These are phyloP conservation scores for Wickerhamomyces sp. DNA, from an alignment of 1,139 yeast species.

Conservation along the genomic window DNA sequence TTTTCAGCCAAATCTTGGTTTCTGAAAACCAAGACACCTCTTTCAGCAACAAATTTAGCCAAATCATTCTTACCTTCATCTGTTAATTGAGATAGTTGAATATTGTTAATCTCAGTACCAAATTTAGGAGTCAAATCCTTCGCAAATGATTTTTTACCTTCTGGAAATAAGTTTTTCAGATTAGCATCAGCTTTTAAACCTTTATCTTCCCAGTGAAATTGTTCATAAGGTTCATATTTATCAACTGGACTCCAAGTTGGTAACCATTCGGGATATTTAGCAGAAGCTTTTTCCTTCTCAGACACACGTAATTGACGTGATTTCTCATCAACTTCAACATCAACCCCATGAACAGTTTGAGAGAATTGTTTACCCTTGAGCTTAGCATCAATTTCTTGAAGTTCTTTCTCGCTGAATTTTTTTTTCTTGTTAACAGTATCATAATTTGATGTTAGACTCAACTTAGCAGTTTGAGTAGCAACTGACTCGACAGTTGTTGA, in stretches of 20 bases:
- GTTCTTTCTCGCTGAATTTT: background rate
- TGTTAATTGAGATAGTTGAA: constrained; percentile 49
- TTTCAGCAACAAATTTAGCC: constrained; percentile 54
- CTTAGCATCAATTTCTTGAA: background rate
- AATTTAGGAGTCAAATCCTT: constrained; percentile 41
- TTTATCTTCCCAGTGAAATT: constrained; percentile 31
- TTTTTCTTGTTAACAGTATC: constrained; percentile 1
- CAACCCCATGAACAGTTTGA: background rate
- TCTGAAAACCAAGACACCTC: constrained; percentile 62
- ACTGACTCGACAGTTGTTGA: background rate
- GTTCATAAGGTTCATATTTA: constrained; percentile 34
- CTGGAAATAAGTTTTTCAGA: constrained; percentile 22
- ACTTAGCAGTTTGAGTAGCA: background rate
- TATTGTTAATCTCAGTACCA: constrained; percentile 55
- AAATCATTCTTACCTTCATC: constrained; percentile 57
- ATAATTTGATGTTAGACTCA: background rate
- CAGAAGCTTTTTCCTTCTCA: constrained; percentile 1
- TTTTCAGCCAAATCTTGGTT: constrained; percentile 54
- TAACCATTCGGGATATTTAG: constrained; percentile 31
- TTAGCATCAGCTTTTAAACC: constrained; percentile 30
- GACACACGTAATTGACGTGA: background rate
- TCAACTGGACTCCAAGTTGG: constrained; percentile 49
- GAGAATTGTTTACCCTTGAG: background rate
- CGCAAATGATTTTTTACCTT: background rate
- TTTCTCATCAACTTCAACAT: background rate